phyloP scores from a whole-genome alignment of 805 yeast species.

The Lipomyces kockii region DNA sequence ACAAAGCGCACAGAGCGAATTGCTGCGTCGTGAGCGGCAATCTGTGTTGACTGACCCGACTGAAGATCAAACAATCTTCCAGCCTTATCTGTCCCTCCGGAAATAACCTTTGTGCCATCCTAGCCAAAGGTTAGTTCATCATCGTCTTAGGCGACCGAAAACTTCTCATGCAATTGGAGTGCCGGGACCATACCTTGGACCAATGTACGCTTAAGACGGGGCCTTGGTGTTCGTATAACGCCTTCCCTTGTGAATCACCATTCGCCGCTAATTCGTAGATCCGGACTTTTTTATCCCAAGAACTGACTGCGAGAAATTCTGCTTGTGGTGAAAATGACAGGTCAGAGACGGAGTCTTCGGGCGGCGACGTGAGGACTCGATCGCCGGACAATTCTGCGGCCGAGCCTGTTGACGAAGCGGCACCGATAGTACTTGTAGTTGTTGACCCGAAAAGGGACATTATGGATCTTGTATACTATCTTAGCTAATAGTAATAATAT shows the following conservation, averaged over 20 bases:
- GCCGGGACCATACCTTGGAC: constrained; percentile 49
- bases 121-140: constrained; percentile 14
- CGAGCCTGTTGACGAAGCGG: constrained; percentile 24
- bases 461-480: not conserved
- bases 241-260: constrained; percentile 86
- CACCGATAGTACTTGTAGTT: constrained; percentile 4
- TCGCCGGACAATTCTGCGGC: constrained; percentile 65
- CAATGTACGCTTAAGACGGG: constrained; percentile 85
- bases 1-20: constrained; percentile 77
- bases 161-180: not conserved
- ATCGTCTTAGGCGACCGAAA: not conserved
- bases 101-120: constrained; percentile 85
- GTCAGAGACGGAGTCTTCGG: constrained; percentile 89
- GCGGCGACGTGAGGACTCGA: constrained; percentile 61
- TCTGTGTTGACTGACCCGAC: constrained; percentile 78
- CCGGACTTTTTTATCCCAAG: constrained; percentile 95
- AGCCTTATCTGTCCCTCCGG: constrained; percentile 90
- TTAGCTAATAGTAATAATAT: not conserved
- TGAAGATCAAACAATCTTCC: constrained; percentile 82
- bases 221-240: constrained; percentile 84
- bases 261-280: constrained; percentile 80
- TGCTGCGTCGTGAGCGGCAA: constrained; percentile 85
- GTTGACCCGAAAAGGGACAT: constrained; percentile 34
- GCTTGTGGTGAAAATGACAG: constrained; percentile 85
- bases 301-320: constrained; percentile 77